Evolutionary conservation across 371 early-diverging fungal species (phyloP).

Genomic region (Syncephalastrum monosporum): DNA sequence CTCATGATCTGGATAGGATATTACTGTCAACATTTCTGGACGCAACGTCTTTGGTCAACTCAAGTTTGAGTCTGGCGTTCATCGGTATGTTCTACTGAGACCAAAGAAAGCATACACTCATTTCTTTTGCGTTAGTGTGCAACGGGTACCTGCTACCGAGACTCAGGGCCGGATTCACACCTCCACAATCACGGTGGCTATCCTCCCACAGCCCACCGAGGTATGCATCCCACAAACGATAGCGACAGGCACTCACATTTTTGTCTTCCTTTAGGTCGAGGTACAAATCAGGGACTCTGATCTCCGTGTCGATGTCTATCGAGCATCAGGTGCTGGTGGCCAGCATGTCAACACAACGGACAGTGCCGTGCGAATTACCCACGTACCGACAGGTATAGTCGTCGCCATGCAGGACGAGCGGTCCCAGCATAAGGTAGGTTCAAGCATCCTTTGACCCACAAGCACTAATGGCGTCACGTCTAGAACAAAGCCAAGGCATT

Average conservation of each 20-base stretch:
- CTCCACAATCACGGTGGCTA: constrained; percentile 84
- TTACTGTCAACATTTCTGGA: constrained; percentile 66
- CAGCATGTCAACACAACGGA: constrained; percentile 97
- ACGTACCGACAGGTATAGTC: constrained; percentile 87
- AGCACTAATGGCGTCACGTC: not conserved
- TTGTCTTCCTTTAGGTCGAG: constrained; percentile 43
- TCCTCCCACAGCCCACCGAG: constrained; percentile 76
- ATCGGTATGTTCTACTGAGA: constrained; percentile 35
- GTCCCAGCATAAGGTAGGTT: constrained; percentile 73
- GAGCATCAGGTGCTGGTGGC: constrained; percentile 84
- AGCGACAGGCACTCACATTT: not conserved
- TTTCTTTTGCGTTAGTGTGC: constrained; percentile 51
- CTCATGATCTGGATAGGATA: constrained; percentile 39
- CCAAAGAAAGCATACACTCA: no score
- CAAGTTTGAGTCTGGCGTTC: constrained; percentile 83
- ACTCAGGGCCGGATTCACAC: constrained; percentile 84
- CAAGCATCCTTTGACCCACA: not conserved
- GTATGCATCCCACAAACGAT: constrained; percentile 19
- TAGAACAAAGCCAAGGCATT: constrained; percentile 88
- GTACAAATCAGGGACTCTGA: constrained; percentile 70
- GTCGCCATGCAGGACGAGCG: constrained; percentile 91
- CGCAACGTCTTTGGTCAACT: constrained; percentile 71
- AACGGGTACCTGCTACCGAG: constrained; percentile 85
- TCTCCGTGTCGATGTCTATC: constrained; percentile 73
- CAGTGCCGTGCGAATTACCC: constrained; percentile 92